phyloP scores from a whole-genome alignment of 768 basidiomycete species.

The Agrocybe pediades region DNA sequence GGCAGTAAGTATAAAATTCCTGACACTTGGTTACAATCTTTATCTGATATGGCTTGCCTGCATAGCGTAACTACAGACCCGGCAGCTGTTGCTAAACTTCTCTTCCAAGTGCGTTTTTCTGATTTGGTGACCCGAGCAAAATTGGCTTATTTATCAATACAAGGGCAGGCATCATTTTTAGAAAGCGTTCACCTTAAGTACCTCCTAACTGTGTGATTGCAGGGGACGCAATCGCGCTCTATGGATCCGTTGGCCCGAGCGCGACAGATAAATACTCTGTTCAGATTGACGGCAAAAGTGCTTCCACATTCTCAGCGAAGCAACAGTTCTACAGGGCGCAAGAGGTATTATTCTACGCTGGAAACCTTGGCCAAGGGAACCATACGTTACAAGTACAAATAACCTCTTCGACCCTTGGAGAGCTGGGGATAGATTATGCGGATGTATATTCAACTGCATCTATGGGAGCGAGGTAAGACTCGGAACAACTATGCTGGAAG shows the following conservation, averaged over 20 bases:
- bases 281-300: slow-evolving; percentile 8
- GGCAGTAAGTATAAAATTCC: slow-evolving; percentile 18
- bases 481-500: neutral
- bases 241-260: slow-evolving; percentile 16
- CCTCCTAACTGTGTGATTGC: neutral
- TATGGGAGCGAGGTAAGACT: slow-evolving; percentile 10
- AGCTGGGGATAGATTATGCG: slow-evolving; percentile 18
- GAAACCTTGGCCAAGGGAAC: slow-evolving; percentile 13
- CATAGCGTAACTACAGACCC: slow-evolving; percentile 11
- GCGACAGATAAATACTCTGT: slow-evolving; percentile 6
- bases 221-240: slow-evolving; percentile 18
- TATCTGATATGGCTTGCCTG: neutral
- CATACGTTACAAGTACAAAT: slow-evolving; percentile 8
- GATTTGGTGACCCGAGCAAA: neutral
- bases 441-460: slow-evolving; percentile 18
- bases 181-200: neutral
- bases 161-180: slow-evolving; percentile 12
- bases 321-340: slow-evolving; percentile 11
- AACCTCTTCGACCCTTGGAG: neutral
- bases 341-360: slow-evolving; percentile 14
- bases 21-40: neutral
- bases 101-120: slow-evolving; percentile 12
- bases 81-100: slow-evolving; percentile 9
- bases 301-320: slow-evolving; percentile 1
- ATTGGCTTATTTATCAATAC: neutral